Evolutionary conservation across 805 yeast species (phyloP).

Genomic region (Nakazawaea populi): DNA sequence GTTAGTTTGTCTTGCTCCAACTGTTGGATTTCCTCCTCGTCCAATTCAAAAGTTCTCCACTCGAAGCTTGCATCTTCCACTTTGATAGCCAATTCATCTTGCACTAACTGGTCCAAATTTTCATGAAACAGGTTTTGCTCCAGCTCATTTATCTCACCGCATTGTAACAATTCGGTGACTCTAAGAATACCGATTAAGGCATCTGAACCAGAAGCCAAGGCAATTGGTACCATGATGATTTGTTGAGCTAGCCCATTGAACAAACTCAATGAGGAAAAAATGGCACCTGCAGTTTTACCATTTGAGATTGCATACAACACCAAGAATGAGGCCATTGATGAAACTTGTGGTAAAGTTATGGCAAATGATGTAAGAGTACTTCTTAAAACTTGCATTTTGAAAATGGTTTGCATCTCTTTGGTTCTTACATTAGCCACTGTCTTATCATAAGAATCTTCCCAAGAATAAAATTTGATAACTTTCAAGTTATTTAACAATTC

Average conservation of each 20-base stretch:
- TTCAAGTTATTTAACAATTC: constrained; percentile 78
- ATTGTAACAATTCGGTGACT: constrained; percentile 45
- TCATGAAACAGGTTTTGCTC: constrained; percentile 21
- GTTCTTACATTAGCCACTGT: constrained; percentile 50
- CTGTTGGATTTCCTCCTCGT: constrained; percentile 16
- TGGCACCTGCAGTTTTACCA: constrained; percentile 46
- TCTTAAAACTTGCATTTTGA: constrained; percentile 59
- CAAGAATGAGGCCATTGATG: constrained; percentile 57
- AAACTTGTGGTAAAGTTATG: constrained; percentile 58
- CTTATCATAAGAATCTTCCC: constrained; percentile 77
- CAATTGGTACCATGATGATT: constrained; percentile 65
- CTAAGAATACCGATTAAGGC: constrained; percentile 55
- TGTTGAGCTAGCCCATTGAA: constrained; percentile 58
- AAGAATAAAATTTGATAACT: constrained; percentile 80
- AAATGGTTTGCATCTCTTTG: constrained; percentile 56
- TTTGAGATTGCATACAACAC: constrained; percentile 25
- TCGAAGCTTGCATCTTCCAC: constrained; percentile 51
- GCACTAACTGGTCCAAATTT: constrained; percentile 12
- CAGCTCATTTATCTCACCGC: constrained; percentile 36
- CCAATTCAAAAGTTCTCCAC: constrained; percentile 51
- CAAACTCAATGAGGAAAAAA: constrained; percentile 66
- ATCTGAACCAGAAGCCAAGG: constrained; percentile 63
- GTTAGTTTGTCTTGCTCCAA: constrained; percentile 6
- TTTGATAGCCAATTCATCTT: constrained; percentile 35
- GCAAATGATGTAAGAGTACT: constrained; percentile 60